Evolutionary conservation across 257 asterid species (phyloP), one percentile per base, ranked within the genome.

Genomic region (Solanum chiquidenum): DNA sequence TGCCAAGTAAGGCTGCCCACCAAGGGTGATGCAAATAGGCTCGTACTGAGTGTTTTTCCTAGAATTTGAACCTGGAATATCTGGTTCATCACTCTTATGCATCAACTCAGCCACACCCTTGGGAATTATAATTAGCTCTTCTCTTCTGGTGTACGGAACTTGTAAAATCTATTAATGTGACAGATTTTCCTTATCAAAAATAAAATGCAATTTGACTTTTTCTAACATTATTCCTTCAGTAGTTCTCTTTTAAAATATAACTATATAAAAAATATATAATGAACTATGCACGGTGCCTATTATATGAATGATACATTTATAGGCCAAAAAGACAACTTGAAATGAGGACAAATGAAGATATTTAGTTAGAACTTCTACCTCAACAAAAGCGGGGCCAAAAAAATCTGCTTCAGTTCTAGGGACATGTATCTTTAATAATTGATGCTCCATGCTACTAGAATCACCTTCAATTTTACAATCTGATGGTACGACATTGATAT

Each of bases 381-480:
- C 99, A 71, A 95, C 87, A 92, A 97, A 97, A 44, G 97, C 97
- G 4, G 99, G 99, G 88, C 99, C 99, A 88, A 89, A 90, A 55
- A 91, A 88, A 86, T 91, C 86, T 25, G 84, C 87, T 69, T 96
- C 95, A 35, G 93, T 92, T 86, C 89, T 89, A 88, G 98, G 95
- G 88, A 95, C 93, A 73, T 85, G 79, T 87, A 97, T 93, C 90
- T 94, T 96, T 91, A 97, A 83, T 25, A 91, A 83, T 64, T 96
- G 99, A 90, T 96, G 98, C 89, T 92, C 91, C 25, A 66, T 87
- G 82, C 91, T 87, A 72, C 87, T 86, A 73, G 87, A 64, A 71
- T 88, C 92, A 64, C 90, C 92, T 89, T 91, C 91, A 79, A 29
- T 88, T 90, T 88, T 89, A 84, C 92, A 90, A 69, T 91, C 71